Conservation (phyloP, 2,329 filamentous ascomycete genomes). For the Hypoxylon sp. region DNA sequence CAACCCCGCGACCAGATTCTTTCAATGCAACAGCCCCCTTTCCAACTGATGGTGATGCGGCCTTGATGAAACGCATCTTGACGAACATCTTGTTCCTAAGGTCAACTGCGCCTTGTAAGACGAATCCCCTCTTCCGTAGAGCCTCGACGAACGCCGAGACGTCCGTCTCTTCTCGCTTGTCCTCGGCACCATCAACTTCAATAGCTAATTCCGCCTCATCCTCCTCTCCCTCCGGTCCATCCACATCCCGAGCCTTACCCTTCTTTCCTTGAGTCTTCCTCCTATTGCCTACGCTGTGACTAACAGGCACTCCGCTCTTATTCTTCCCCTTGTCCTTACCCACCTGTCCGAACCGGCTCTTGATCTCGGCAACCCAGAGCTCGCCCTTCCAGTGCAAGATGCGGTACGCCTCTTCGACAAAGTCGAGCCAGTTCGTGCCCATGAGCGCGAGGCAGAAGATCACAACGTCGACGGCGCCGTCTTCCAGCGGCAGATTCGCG, state of each 20-base stretch:
- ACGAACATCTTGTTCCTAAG: conserved; percentile 98
- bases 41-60: conserved; percentile 79
- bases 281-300: conserved; percentile 80
- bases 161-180: conserved; percentile 81
- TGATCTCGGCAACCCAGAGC: conserved; percentile 97
- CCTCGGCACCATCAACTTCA: conserved; percentile 77
- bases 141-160: conserved; percentile 90
- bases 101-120: conserved; percentile 84
- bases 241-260: conserved; percentile 61
- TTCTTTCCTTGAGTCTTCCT: conserved; percentile 64
- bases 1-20: conserved; percentile 30
- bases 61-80: conserved; percentile 94
- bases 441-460: conserved; percentile 98
- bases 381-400: conserved; percentile 94
- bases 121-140: conserved; percentile 83
- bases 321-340: conserved; percentile 61
- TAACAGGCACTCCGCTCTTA: conserved; percentile 64
- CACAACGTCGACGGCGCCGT: conserved; percentile 85
- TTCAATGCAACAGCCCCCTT: conserved; percentile 72
- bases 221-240: conserved; percentile 64
- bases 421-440: conserved; percentile 98
- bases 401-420: conserved; percentile 95
- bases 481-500: conserved; percentile 81
- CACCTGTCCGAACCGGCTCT: conserved; percentile 83
- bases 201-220: conserved; percentile 74